A percentile compares a stretch with the other conserved stretches of the same genome.
Evolutionary conservation across 768 basidiomycete genomes (phyloP).

Genomic region (Lentinula lateritia): DNA sequence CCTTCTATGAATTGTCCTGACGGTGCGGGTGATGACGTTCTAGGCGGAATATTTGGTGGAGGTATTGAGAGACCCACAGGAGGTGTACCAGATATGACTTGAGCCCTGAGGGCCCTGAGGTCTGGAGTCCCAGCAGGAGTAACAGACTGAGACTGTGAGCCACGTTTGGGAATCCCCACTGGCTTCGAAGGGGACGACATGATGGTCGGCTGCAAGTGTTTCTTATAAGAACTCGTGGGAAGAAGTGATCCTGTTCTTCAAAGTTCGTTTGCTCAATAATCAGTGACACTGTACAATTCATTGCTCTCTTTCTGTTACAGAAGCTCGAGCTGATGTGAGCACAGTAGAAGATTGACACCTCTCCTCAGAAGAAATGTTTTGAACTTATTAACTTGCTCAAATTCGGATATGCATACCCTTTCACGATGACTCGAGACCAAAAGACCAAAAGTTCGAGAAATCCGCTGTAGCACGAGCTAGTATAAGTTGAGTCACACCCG

Average conservation of each 20-base stretch:
- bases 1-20: constrained; percentile 9
- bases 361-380: too few relatives aligned
- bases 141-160: constrained; percentile 19
- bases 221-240: not conserved
- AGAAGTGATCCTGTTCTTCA: not conserved
- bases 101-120: constrained; percentile 57
- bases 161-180: constrained; percentile 38
- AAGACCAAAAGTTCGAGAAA: too few relatives aligned
- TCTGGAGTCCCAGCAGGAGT: constrained; percentile 58
- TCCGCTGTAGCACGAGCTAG: too few relatives aligned
- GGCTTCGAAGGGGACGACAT: constrained; percentile 58
- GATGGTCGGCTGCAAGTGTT: constrained; percentile 10
- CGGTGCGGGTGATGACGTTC: constrained; percentile 11
- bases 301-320: too few relatives aligned
- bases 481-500: too few relatives aligned
- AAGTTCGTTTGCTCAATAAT: too few relatives aligned
- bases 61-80: constrained; percentile 43
- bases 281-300: too few relatives aligned
- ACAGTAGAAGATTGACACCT: too few relatives aligned
- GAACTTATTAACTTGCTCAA: too few relatives aligned
- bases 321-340: too few relatives aligned
- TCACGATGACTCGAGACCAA: too few relatives aligned
- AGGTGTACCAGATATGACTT: constrained; percentile 48
- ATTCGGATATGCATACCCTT: too few relatives aligned
- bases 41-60: constrained; percentile 47